Conservation (phyloP, 805 yeast species). For the Yamadazyma nakazawae region DNA sequence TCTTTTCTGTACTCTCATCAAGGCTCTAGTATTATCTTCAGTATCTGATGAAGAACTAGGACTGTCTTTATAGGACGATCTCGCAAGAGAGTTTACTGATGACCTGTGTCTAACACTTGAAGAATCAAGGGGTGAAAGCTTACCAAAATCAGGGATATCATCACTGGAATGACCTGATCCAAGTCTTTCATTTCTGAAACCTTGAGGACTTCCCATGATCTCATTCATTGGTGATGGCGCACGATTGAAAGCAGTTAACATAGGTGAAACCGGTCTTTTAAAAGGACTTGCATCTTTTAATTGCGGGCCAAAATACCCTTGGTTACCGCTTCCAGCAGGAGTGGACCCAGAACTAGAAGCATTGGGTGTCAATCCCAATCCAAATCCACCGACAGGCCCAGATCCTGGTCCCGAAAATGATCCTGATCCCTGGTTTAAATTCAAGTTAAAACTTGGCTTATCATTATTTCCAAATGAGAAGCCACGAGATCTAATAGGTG, state of each 20-base stretch:
- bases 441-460: slow-evolving; percentile 13
- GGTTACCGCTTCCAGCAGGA: neutral
- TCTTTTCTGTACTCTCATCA: slow-evolving; percentile 51
- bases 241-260: slow-evolving; percentile 13
- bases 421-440: slow-evolving; percentile 10
- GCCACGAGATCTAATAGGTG: slow-evolving; percentile 37
- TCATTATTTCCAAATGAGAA: slow-evolving; percentile 23
- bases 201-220: slow-evolving; percentile 12
- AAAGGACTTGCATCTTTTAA: slow-evolving; percentile 33
- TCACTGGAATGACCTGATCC: slow-evolving; percentile 15
- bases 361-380: neutral
- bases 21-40: slow-evolving; percentile 49
- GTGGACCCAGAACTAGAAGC: slow-evolving; percentile 4
- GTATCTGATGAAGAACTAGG: slow-evolving; percentile 60
- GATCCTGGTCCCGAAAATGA: neutral
- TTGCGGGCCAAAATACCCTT: slow-evolving; percentile 9
- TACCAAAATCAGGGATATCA: slow-evolving; percentile 15
- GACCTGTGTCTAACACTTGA: slow-evolving; percentile 17
- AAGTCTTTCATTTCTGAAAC: slow-evolving; percentile 28
- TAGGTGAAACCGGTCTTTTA: slow-evolving; percentile 48
- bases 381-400: neutral
- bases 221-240: slow-evolving; percentile 17
- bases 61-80: slow-evolving; percentile 33
- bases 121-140: slow-evolving; percentile 13
- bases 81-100: slow-evolving; percentile 23